phyloP scores from a whole-genome alignment of 176 grass and related monocot species.

The Oryza glumipatula region DNA sequence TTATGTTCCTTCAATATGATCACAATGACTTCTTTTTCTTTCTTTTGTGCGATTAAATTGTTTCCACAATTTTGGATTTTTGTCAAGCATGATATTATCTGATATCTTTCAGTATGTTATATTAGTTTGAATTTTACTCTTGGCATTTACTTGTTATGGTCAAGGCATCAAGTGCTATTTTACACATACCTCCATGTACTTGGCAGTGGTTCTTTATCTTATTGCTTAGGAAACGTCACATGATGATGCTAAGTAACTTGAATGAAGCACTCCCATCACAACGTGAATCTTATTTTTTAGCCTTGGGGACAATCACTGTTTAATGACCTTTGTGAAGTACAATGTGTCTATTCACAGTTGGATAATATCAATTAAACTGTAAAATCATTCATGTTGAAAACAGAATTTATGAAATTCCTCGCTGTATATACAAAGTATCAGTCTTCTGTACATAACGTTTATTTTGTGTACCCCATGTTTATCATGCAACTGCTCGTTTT shows the following conservation, averaged over 20 bases:
- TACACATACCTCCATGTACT: constrained; percentile 9
- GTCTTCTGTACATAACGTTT: neutral
- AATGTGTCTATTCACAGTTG: constrained; percentile 5
- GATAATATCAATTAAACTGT: constrained; percentile 11
- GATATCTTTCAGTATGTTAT: constrained; percentile 8
- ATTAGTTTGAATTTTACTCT: constrained; percentile 7
- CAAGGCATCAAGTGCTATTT: constrained; percentile 14
- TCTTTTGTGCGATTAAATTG: constrained; percentile 19
- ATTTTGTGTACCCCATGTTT: constrained; percentile 26
- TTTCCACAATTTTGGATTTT: neutral
- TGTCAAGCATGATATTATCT: neutral
- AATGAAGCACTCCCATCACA: neutral
- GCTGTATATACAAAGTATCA: neutral
- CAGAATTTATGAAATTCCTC: constrained; percentile 1
- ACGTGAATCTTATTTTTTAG: constrained; percentile 20
- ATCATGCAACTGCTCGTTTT: constrained; percentile 7
- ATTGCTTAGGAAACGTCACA: constrained; percentile 19
- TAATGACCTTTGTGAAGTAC: constrained; percentile 13
- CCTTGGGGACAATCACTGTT: neutral
- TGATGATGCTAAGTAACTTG: neutral
- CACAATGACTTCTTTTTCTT: neutral
- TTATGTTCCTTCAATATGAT: neutral
- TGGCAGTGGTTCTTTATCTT: constrained; percentile 13
- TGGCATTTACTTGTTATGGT: constrained; percentile 15
- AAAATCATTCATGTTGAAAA: constrained; percentile 17